These are phyloP conservation scores for Triangularia verruculosa DNA, from an alignment of 2,329 filamentous ascomycete species.

Conservation along the genomic window DNA sequence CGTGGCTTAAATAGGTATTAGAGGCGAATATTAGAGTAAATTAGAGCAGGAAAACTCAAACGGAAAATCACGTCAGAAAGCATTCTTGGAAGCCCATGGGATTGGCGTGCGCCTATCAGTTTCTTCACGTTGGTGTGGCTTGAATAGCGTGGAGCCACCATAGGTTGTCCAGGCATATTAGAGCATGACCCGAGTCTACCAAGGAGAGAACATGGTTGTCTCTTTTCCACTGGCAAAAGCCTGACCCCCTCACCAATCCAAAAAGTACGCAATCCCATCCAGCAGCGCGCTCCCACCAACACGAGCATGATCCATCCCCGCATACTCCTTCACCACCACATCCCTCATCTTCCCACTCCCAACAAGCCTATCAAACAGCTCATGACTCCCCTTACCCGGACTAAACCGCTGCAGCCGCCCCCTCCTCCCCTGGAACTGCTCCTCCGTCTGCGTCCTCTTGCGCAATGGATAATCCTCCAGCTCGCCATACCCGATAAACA, in stretches of 20 bases:
- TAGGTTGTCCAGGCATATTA: no score
- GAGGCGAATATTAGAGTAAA: no score
- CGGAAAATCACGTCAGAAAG: no score
- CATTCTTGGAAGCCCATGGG: no score
- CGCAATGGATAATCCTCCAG: constrained; percentile 24
- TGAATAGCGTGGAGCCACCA: no score
- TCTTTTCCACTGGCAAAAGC: no score
- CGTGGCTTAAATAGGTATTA: no score
- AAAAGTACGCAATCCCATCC: constrained; percentile 29
- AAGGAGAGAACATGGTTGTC: no score
- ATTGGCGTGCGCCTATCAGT: no score
- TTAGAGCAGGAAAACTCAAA: no score
- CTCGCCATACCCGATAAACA: constrained; percentile 26
- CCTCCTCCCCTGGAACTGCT: constrained; percentile 20
- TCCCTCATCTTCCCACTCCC: constrained; percentile 23
- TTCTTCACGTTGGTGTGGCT: no score
- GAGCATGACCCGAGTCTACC: no score
- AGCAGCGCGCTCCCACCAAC: constrained; percentile 25
- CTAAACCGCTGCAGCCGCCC: constrained; percentile 15
- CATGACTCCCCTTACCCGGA: constrained; percentile 23
- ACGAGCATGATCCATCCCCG: constrained; percentile 26
- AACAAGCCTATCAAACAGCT: constrained; percentile 21
- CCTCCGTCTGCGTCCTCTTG: constrained; percentile 26
- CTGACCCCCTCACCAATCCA: constrained; percentile 22
- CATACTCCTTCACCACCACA: constrained; percentile 27